These are phyloP conservation scores for Phytopythium cucurbitacearum DNA, from an alignment of 352 stramenopile genomes.

Conservation along the genomic window DNA sequence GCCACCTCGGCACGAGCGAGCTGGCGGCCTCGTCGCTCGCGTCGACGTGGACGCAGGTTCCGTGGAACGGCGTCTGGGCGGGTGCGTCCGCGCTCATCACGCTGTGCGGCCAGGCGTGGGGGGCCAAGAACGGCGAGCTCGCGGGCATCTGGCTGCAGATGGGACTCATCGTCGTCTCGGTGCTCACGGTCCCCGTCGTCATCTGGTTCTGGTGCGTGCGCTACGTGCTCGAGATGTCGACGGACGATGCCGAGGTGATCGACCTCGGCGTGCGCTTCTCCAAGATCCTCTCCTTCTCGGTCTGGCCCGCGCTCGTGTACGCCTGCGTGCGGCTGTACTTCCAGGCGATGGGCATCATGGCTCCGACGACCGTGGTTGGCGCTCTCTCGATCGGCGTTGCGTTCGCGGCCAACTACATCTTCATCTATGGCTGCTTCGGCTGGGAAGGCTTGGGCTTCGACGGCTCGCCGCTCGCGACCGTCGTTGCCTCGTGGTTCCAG, in stretches of 20 bases:
- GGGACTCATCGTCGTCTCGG: slow-evolving; percentile 31
- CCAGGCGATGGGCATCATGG: slow-evolving; percentile 60
- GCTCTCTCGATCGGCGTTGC: slow-evolving; percentile 43
- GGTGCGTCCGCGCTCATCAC: slow-evolving; percentile 66
- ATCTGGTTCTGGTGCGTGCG: slow-evolving; percentile 38
- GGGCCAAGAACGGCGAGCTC: slow-evolving; percentile 50
- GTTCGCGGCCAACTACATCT: slow-evolving; percentile 34
- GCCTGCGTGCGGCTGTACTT: slow-evolving; percentile 58
- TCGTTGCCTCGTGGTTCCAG: slow-evolving; percentile 63
- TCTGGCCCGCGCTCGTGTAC: slow-evolving; percentile 51
- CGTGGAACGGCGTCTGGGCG: slow-evolving; percentile 59
- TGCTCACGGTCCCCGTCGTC: slow-evolving; percentile 30
- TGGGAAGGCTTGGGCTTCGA: slow-evolving; percentile 55
- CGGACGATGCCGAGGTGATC: slow-evolving; percentile 39
- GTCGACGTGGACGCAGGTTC: slow-evolving; percentile 63
- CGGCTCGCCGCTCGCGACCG: slow-evolving; percentile 46
- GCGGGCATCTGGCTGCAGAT: slow-evolving; percentile 73
- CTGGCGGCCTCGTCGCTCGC: slow-evolving; percentile 67
- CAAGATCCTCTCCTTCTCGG: slow-evolving; percentile 51
- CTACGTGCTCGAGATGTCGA: slow-evolving; percentile 32
- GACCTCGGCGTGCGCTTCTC: slow-evolving; percentile 41
- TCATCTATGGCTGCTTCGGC: slow-evolving; percentile 32
- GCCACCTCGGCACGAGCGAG: slow-evolving; percentile 56
- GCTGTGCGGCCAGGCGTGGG: slow-evolving; percentile 67
- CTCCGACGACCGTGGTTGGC: slow-evolving; percentile 44